A percentile compares a stretch with the other conserved stretches of the same genome.
Evolutionary conservation across 2,329 filamentous ascomycete genomes (phyloP).

Genomic region (Leptosphaerulina australis): DNA sequence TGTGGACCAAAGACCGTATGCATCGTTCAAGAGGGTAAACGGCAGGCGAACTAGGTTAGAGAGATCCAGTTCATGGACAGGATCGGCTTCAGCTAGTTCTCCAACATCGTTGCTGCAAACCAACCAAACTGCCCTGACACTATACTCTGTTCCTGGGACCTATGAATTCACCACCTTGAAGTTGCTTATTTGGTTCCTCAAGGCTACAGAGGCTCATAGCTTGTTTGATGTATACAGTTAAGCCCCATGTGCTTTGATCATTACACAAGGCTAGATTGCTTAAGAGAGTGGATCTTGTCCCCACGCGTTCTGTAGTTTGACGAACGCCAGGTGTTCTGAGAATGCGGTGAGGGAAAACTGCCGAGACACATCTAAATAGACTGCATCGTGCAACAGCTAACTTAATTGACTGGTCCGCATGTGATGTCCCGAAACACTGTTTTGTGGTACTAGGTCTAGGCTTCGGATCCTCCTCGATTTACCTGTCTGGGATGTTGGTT

Average conservation of each 20-base stretch:
- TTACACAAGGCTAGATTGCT: conserved; percentile 18
- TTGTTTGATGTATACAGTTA: not conserved
- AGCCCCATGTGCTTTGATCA: not conserved
- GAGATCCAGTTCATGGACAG: conserved; percentile 16
- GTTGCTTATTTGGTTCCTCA: not conserved
- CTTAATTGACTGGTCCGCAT: too few relatives aligned
- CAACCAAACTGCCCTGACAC: conserved; percentile 6
- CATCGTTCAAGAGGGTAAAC: conserved; percentile 11
- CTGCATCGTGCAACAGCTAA: not conserved
- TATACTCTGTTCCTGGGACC: conserved; percentile 7
- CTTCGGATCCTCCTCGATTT: too few relatives aligned
- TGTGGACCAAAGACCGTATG: conserved; percentile 29
- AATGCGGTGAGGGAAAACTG: conserved; percentile 18
- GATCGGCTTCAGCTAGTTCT: conserved; percentile 14
- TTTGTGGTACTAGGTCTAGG: too few relatives aligned
- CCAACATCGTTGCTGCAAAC: conserved; percentile 16
- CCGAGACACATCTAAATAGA: conserved; percentile 13
- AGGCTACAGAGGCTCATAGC: too few relatives aligned
- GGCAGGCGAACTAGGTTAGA: conserved; percentile 1
- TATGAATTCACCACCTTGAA: not conserved
- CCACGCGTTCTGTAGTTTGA: conserved; percentile 26
- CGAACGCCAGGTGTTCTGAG: conserved; percentile 25
- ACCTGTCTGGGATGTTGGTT: not conserved
- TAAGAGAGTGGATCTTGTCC: conserved; percentile 25
- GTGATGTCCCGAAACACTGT: too few relatives aligned